Evolutionary conservation across 768 basidiomycete species (phyloP), one percentile per base, ranked within the genome.

Genomic region (Termitomyces sp.): DNA sequence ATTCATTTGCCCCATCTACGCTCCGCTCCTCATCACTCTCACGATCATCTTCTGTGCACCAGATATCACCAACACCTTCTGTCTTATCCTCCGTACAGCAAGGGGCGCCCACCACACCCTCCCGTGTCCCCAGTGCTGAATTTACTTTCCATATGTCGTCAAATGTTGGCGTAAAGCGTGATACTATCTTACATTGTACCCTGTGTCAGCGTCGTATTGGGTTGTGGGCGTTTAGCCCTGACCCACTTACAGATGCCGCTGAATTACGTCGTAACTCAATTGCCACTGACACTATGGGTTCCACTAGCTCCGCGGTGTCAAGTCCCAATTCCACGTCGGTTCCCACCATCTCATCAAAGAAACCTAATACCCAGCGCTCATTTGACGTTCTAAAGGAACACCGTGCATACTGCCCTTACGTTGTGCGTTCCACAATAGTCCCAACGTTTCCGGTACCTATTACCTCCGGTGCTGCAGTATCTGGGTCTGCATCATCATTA

Each of bases 401-500:
- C 66, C 80, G 91, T 27, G 87, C 88, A 3, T 91, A 89, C 62
- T 93, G 91, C 61, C 91, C 91, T n/a, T 93, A 91, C 59, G 80
- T 89, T 28, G 84, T 86, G 35, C 79, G 80, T 14, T 88, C 88
- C 7, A 89, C 86, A 3, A 64, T 75, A 2, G 73, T 89, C 11
- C 86, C 87, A 4, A 79, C 83, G 2, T 67, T 84, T 9, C 78
- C 82, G 11, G 65, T 74, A 19, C 71, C 72, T 39, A 60, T 62
- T 12, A 41, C 61, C 19, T 52, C 54, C 10, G 46, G 54, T 35
- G 58, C 64, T n/a, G 56, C 60, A 42, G 62, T 55, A 21, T 57
- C 67, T 34, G 59, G 63, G 11, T 57, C 60, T 47, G 64, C 56
- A n/a, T 59, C 67, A 43, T 52, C 54, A 56, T 44, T 56, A 35